Evolutionary conservation across 371 early-diverging fungal genomes (phyloP).

Genomic region (Mucor lusitanicus): DNA sequence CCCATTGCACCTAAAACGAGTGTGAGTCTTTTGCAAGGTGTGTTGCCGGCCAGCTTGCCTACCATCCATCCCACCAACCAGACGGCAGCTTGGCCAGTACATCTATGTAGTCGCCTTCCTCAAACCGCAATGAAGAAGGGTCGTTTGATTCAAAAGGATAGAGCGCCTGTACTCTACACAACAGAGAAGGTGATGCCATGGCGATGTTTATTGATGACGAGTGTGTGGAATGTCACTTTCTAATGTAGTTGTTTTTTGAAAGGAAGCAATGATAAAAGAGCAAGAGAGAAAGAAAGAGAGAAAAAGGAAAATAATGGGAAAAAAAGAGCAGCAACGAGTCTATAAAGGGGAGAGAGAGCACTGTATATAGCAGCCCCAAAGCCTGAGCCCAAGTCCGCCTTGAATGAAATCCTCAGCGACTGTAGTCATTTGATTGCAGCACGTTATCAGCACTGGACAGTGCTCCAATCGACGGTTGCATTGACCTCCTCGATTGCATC

Average conservation of each 20-base stretch:
- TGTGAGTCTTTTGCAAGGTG: not conserved
- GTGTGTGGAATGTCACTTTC: not conserved
- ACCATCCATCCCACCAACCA: constrained; percentile 93
- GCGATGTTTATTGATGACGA: not conserved
- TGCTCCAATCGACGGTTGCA: constrained; percentile 30
- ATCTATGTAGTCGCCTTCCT: constrained; percentile 81
- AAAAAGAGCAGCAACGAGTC: not conserved
- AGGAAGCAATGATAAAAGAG: constrained; percentile 2
- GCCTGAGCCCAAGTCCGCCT: not conserved
- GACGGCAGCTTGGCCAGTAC: constrained; percentile 80
- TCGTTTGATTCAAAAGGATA: constrained; percentile 82
- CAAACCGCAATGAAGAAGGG: constrained; percentile 63
- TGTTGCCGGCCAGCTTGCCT: not conserved
- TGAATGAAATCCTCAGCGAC: not conserved
- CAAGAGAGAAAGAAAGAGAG: constrained; percentile 2
- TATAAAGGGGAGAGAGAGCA: not conserved
- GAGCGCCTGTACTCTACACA: constrained; percentile 64
- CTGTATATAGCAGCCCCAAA: not conserved
- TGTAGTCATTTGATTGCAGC: not conserved
- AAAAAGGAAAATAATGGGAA: not conserved
- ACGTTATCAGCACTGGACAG: not conserved
- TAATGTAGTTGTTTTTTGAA: not conserved
- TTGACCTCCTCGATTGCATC: constrained; percentile 55
- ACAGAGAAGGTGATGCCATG: constrained; percentile 15
- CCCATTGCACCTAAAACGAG: constrained; percentile 35